Conservation (phyloP, 441 rosid genomes). For the Arabidopsis lyrata region DNA sequence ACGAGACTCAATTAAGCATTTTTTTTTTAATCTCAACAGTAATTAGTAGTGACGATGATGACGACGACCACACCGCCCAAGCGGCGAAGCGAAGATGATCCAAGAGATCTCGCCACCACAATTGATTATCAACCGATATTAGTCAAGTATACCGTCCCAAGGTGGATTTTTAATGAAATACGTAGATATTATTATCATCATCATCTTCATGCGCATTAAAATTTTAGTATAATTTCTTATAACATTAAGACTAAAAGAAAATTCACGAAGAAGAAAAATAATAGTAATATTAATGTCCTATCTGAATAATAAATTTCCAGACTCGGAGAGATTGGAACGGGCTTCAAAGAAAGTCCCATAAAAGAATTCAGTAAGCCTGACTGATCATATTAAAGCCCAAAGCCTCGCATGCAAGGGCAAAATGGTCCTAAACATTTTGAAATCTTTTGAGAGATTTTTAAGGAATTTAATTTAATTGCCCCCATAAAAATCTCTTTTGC, state of each 20-base stretch:
- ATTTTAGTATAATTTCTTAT: too few species aligned
- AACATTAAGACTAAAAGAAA: too few species aligned
- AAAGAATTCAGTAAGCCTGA: not conserved
- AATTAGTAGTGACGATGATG: not conserved
- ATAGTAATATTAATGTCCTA: too few species aligned
- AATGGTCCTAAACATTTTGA: constrained; percentile 33
- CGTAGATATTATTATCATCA: too few species aligned
- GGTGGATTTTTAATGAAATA: not conserved
- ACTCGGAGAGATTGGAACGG: not conserved
- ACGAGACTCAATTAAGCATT: constrained; percentile 19
- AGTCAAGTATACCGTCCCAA: not conserved
- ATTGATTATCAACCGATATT: not conserved
- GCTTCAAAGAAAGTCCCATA: not conserved
- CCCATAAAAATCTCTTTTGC: too few species aligned
- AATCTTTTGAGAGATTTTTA: too few species aligned
- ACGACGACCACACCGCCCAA: constrained; percentile 41
- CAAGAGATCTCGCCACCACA: constrained; percentile 20
- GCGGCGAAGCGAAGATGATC: constrained; percentile 42
- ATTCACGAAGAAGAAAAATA: too few species aligned
- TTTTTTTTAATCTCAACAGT: not conserved
- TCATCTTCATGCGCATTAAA: too few species aligned
- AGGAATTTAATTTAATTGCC: too few species aligned
- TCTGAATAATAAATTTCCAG: too few species aligned
- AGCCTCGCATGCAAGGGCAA: not conserved
- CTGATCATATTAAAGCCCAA: constrained; percentile 5